Evolutionary conservation across 2,329 filamentous ascomycete species (phyloP), one percentile per base, ranked within the genome.

Genomic region (Truncatella angustata): DNA sequence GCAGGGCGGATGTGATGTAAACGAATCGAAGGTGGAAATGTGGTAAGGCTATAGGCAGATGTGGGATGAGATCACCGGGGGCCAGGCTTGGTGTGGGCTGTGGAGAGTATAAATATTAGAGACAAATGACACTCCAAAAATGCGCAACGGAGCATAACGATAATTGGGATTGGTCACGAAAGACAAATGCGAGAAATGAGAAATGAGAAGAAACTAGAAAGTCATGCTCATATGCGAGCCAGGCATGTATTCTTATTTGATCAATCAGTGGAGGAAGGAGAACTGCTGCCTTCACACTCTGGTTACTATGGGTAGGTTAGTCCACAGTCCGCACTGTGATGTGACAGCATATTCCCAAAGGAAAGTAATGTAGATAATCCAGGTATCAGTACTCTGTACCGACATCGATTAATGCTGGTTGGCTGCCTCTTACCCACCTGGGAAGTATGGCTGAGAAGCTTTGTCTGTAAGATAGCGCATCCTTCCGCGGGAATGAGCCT

Each of bases 211-310:
- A 35, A 40, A 42, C 35, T 7, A 24, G n/a, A 28, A 39, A 28
- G 14, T 12, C 42, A 42, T 50, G 46, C 40, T 39, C 52, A 54
- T 46, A 39, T 45, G 21, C 52, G 42, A 50, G 24, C 43, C 32
- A 35, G 21, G 16, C 30, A n/a, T 7, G 37, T 42, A 32, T 35
- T 49, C 34, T 44, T 54, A 40, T 50, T 40, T 42, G 40, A 54
- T 39, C 24, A 23, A 23, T 34, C 16, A n/a, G 24, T 16, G 24
- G 42, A 44, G 47, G 39, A 54, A 43, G 46, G 51, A 47, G 52
- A 39, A 50, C 36, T 54, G 52, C 52, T 54, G 52, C 52, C 47
- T 54, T 54, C 52, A 28, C 26, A 23, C 47, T 39, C 52, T 14
- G 14, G 28, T 32, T 14, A 11, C 16, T 14, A 14, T 16, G 28